Conservation (phyloP, 164 flowering plant species). For the Cinnamomum micranthum region DNA sequence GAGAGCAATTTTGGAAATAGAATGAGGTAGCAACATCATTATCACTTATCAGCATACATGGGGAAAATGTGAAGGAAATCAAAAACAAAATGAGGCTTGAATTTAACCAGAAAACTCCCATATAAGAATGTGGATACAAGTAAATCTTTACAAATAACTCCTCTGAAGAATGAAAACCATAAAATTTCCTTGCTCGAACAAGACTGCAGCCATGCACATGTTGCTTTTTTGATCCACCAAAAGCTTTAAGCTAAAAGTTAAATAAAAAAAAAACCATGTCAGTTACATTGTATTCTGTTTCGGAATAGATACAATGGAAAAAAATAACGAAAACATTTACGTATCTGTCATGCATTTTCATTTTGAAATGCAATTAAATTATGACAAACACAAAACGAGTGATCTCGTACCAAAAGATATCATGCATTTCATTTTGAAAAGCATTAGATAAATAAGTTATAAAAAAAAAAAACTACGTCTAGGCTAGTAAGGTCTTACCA, state of each 20-base stretch:
- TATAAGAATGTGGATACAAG: constrained; percentile 64
- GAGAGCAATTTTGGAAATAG: background rate
- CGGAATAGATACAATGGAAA: background rate
- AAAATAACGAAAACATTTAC: background rate
- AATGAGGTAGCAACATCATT: background rate
- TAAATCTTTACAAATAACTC: constrained; percentile 84
- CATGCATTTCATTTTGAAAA: too few relatives aligned
- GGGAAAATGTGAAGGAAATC: background rate
- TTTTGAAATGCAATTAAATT: too few relatives aligned
- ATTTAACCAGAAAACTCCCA: background rate
- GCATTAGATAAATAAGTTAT: too few relatives aligned
- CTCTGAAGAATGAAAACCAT: constrained; percentile 84
- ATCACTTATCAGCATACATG: background rate
- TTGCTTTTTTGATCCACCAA: constrained; percentile 63
- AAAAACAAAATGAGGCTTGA: background rate
- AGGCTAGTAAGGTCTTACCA: too few relatives aligned
- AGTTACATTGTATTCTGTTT: background rate
- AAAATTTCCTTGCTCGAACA: constrained; percentile 72
- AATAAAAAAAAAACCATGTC: constrained; percentile 4
- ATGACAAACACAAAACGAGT: background rate
- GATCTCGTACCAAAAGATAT: too few relatives aligned
- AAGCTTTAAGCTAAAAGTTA: constrained; percentile 51
- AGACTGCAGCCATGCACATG: constrained; percentile 88
- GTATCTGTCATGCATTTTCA: too few relatives aligned
- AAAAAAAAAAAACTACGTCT: too few relatives aligned